Percentiles rank a stretch among this genome's conserved stretches.
phyloP scores from a whole-genome alignment of 495 filamentous ascomycete species.

The Glonium stellatum region DNA sequence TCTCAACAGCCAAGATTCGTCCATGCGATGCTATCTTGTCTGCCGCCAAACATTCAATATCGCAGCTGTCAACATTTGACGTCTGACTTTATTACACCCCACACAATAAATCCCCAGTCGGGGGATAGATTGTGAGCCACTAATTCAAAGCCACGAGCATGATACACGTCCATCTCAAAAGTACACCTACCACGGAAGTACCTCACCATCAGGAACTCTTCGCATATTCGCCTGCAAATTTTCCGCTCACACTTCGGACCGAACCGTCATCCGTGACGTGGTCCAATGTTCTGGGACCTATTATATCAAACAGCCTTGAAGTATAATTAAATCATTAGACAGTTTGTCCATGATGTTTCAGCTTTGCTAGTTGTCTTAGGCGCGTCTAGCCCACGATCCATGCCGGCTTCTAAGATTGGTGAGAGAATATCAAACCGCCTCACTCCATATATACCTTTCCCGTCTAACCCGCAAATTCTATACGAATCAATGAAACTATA shows the following conservation, averaged over 20 bases:
- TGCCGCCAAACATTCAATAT: neutral
- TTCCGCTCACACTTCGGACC: neutral
- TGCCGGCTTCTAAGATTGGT: too few species aligned
- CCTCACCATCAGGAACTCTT: neutral
- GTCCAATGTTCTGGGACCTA: neutral
- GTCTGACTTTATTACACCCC: neutral
- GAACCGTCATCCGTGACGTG: neutral
- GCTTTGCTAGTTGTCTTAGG: too few species aligned
- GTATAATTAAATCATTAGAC: too few species aligned
- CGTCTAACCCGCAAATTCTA: too few species aligned
- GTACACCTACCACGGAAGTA: neutral
- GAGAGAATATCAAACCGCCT: too few species aligned
- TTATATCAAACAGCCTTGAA: too few species aligned
- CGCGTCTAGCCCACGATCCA: too few species aligned
- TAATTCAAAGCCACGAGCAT: neutral
- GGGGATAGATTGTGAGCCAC: neutral
- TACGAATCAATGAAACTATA: too few species aligned
- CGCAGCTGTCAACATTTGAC: neutral
- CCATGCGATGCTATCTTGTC: neutral
- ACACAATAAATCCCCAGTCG: neutral
- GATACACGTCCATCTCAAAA: neutral
- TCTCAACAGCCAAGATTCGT: neutral
- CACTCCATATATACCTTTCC: too few species aligned
- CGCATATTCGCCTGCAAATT: neutral
- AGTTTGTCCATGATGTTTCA: too few species aligned